Evolutionary conservation across 192 early-diverging fungal species (phyloP), one percentile per base, ranked within the genome.

Genomic region (Mortierella antarctica): DNA sequence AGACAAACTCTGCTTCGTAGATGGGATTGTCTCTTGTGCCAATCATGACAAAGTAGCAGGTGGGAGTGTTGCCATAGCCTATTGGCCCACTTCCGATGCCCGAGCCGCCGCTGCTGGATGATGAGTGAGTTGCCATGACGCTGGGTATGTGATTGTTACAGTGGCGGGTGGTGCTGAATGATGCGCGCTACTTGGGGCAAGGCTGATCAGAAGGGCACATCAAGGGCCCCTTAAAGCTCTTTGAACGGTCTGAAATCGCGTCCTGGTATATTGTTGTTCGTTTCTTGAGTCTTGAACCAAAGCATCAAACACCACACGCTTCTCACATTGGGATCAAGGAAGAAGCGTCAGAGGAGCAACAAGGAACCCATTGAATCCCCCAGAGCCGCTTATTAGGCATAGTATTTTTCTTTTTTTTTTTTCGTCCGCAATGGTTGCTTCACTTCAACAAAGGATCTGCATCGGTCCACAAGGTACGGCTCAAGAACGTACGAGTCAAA

Each of bases 1-100:
- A 68, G 59, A 72, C 90, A 67, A 97, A 92, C 66, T 98, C 97
- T 56, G 94, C 89, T 82, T 99, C 98, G 84, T 96, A 99, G 47
- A 99, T 86, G 41, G 98, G 98, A 72, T 94, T 95, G 86, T 99
- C 98, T 45, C 92, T 90, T 54, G 95, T 93, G 7, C 98, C 97
- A 50, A 99, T 93, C 69, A 99, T 96, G 53, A 88, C 94, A 90
- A 99, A 98, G 77, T 97, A 98, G 57, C 87, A 94, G 18, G 88
- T 79, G 44, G 80, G 80, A 40, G 49, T 51, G 57, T 68, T 74
- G 48, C 69, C 70, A 55, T 71, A 49, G 14, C 69, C 63, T 3
- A 67, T 7, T 18, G 64, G 52, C n/a, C 69, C 59, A 42, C 58
- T 72, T 23, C 77, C 77, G 46, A 72, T 80, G 65, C 77, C 77